Conservation (phyloP, 1,284 basidiomycete species). For the Sporisorium iseilematis-ciliati region DNA sequence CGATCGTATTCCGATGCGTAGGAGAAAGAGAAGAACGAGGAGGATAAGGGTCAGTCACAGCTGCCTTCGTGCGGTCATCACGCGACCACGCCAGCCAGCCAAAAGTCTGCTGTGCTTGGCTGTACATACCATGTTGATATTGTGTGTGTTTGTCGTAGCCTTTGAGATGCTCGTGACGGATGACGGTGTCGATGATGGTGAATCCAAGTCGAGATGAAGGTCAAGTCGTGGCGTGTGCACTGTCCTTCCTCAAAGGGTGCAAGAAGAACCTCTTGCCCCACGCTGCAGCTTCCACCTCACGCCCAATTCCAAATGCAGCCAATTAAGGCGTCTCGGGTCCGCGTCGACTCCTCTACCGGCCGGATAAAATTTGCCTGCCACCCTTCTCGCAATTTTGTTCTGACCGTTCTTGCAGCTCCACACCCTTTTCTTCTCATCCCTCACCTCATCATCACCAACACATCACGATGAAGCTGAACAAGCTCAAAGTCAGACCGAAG, state of each 20-base stretch:
- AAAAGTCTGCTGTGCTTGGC: not conserved
- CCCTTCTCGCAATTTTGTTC: not conserved
- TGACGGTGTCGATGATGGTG: constrained; percentile 1
- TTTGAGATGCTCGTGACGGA: not conserved
- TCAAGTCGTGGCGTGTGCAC: not conserved
- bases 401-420: constrained; percentile 14
- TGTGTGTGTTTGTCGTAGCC: not conserved
- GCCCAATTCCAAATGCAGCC: constrained; percentile 12
- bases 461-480: constrained; percentile 62
- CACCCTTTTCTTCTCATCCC: constrained; percentile 9
- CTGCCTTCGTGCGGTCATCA: not conserved
- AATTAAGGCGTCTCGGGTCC: constrained; percentile 1
- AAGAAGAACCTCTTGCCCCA: constrained; percentile 20
- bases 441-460: constrained; percentile 3
- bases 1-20: not conserved
- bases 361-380: constrained; percentile 2
- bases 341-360: constrained; percentile 14
- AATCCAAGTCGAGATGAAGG: not conserved
- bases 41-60: not conserved
- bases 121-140: constrained; percentile 28
- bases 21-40: not conserved
- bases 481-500: constrained; percentile 73
- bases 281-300: constrained; percentile 41
- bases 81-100: constrained; percentile 9
- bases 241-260: not conserved